Evolutionary conservation across 345 rosid genomes (phyloP).

Genomic region (Arabis hirsuta): DNA sequence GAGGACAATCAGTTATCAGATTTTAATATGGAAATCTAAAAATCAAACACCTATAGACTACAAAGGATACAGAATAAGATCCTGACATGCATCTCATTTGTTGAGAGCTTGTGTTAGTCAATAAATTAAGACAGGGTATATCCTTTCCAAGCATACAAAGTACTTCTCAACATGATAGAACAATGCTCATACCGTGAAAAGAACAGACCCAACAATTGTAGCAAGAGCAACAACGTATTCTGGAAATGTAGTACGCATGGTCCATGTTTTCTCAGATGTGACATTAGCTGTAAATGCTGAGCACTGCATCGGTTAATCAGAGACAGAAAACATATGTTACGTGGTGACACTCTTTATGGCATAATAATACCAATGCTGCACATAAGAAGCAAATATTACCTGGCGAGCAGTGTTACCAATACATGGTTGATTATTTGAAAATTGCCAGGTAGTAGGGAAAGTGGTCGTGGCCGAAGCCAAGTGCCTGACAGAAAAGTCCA

Average conservation of each 20-base stretch:
- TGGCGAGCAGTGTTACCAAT: constrained; percentile 59
- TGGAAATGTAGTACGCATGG: constrained; percentile 93
- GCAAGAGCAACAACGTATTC: constrained; percentile 99
- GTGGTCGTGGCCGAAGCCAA: constrained; percentile 73
- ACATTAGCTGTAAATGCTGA: constrained; percentile 74
- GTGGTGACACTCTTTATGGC: background rate
- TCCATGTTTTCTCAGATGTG: constrained; percentile 96
- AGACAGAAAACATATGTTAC: constrained; percentile 28
- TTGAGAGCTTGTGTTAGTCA: constrained; percentile 23
- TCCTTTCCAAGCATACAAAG: constrained; percentile 6
- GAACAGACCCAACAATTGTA: constrained; percentile 96
- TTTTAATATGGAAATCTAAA: background rate
- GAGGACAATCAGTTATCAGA: background rate
- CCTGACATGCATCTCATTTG: background rate
- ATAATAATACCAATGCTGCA: background rate
- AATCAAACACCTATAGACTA: background rate
- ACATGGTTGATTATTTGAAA: constrained; percentile 69
- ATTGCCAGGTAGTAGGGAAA: constrained; percentile 75
- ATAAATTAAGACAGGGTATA: constrained; percentile 1
- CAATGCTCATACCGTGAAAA: constrained; percentile 70
- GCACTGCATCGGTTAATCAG: constrained; percentile 61
- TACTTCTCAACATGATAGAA: constrained; percentile 19
- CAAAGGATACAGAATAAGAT: constrained; percentile 13
- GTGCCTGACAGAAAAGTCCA: constrained; percentile 95
- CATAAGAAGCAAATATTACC: constrained; percentile 50